Conservation (phyloP, 495 filamentous ascomycete genomes). For the Jackrogersella minutella region DNA sequence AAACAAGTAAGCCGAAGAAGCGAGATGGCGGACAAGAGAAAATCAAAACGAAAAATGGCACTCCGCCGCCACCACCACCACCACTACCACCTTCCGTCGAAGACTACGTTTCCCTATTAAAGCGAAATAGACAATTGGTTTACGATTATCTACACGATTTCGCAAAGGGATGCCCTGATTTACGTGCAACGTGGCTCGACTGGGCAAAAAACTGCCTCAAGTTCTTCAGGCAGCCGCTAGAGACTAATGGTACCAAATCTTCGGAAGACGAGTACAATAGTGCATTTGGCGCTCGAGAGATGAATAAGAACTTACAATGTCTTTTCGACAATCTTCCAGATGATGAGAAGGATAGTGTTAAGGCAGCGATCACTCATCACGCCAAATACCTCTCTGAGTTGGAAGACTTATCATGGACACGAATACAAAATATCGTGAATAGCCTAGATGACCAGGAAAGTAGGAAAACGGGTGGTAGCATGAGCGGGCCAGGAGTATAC, state of each 20-base stretch:
- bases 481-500: conserved; percentile 68
- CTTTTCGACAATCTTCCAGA: conserved; percentile 57
- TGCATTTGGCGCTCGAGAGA: conserved; percentile 49
- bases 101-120: conserved; percentile 66
- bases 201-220: conserved; percentile 52
- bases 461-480: conserved; percentile 25
- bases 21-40: conserved; percentile 10
- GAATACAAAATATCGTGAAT: conserved; percentile 56
- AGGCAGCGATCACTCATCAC: conserved; percentile 59
- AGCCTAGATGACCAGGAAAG: conserved; percentile 32
- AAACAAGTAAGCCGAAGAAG: conserved; percentile 49
- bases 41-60: no score
- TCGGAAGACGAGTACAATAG: background rate
- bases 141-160: conserved; percentile 71
- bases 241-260: background rate
- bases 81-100: conserved; percentile 66
- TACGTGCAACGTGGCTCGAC: conserved; percentile 58
- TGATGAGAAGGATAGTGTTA: conserved; percentile 45
- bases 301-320: conserved; percentile 53
- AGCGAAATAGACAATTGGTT: conserved; percentile 59
- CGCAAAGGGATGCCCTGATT: conserved; percentile 66
- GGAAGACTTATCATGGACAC: conserved; percentile 54
- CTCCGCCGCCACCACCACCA: no score
- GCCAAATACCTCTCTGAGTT: conserved; percentile 61
- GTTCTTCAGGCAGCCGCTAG: conserved; percentile 37